These are phyloP conservation scores for Melanogaster broomeanus DNA, from an alignment of 768 basidiomycete genomes.

Conservation along the genomic window DNA sequence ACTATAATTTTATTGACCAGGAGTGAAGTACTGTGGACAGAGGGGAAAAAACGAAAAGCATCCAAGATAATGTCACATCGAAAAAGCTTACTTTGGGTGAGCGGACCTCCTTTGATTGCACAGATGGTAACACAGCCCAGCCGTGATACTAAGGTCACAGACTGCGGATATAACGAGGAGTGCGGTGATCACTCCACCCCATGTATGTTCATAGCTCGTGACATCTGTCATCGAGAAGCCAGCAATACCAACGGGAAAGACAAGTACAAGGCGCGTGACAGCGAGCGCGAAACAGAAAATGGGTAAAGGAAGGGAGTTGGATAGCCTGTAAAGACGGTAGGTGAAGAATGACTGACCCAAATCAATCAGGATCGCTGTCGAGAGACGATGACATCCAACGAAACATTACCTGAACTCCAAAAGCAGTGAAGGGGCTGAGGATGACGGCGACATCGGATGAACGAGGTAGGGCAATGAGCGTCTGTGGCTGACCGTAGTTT, in stretches of 20 bases:
- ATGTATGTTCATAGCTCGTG: neutral
- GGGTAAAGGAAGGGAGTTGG: neutral
- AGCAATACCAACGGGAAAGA: neutral
- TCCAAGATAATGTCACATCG: too few relatives aligned
- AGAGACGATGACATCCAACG: neutral
- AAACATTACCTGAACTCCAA: neutral
- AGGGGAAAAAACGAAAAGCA: neutral
- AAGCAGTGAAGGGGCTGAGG: neutral
- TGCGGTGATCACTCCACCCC: neutral
- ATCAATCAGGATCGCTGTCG: neutral
- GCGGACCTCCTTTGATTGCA: neutral
- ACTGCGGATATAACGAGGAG: neutral
- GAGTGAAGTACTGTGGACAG: neutral
- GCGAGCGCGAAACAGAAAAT: neutral
- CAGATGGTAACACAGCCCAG: neutral
- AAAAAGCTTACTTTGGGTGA: neutral
- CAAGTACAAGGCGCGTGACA: neutral
- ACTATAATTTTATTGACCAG: neutral
- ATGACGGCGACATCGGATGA: too few relatives aligned
- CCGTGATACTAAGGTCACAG: neutral
- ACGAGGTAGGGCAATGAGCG: neutral
- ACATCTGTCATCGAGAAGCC: neutral
- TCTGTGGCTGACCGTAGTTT: neutral
- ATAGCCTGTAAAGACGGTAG: conserved; percentile 1
- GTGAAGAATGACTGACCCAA: neutral